Evolutionary conservation across 2,329 filamentous ascomycete species (phyloP).

Genomic region (Huntiella decipiens): DNA sequence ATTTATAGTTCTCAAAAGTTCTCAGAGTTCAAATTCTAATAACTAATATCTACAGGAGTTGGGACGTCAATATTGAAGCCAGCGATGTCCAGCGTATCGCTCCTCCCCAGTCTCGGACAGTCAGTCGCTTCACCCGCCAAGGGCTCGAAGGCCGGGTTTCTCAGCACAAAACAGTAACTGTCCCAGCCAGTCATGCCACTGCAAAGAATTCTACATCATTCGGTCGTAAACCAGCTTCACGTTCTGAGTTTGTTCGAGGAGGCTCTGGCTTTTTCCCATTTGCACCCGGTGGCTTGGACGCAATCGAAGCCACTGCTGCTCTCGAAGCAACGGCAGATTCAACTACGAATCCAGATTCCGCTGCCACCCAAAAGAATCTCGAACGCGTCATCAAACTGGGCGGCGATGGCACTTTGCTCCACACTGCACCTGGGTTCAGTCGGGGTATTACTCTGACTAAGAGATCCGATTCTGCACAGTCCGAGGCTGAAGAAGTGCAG

Average conservation of each 20-base stretch:
- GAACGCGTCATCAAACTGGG: constrained; percentile 74
- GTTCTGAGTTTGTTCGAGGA: constrained; percentile 81
- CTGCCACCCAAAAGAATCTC: constrained; percentile 32
- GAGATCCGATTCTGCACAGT: constrained; percentile 33
- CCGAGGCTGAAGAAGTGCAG: constrained; percentile 45
- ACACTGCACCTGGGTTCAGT: constrained; percentile 62
- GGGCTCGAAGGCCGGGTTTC: constrained; percentile 84
- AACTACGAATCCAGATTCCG: constrained; percentile 19
- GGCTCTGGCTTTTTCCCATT: constrained; percentile 91
- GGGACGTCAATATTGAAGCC: constrained; percentile 67
- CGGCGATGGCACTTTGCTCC: constrained; percentile 56
- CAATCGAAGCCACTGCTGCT: constrained; percentile 67
- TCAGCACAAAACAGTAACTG: constrained; percentile 83
- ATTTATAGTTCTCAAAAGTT: not conserved
- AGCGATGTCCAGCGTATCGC: constrained; percentile 72
- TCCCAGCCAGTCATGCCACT: constrained; percentile 72
- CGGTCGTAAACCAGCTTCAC: constrained; percentile 63
- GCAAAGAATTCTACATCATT: constrained; percentile 92
- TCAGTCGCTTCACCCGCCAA: constrained; percentile 79
- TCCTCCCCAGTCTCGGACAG: constrained; percentile 82
- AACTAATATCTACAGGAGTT: constrained; percentile 24
- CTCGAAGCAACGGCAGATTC: constrained; percentile 47
- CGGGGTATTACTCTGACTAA: constrained; percentile 57
- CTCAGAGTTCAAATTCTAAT: not conserved
- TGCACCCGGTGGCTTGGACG: constrained; percentile 73